These are phyloP conservation scores for Dryadomyces sulphureus DNA, from an alignment of 2,329 filamentous ascomycete genomes.

Conservation along the genomic window DNA sequence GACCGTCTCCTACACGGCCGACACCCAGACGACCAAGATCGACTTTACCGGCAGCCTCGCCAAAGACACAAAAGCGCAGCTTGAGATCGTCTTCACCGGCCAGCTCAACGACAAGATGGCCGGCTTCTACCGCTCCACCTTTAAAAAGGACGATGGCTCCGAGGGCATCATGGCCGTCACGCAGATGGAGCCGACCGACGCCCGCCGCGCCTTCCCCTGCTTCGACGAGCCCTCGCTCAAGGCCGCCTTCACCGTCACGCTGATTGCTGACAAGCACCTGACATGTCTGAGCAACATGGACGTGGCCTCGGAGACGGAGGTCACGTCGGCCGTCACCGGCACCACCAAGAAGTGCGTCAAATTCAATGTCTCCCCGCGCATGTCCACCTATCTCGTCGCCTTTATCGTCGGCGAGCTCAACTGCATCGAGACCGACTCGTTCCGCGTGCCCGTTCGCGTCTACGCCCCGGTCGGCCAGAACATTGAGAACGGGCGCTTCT, in stretches of 20 bases:
- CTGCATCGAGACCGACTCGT: slow-evolving; percentile 80
- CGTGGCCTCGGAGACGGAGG: slow-evolving; percentile 62
- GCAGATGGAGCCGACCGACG: slow-evolving; percentile 95
- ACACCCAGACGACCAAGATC: slow-evolving; percentile 69
- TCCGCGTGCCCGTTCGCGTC: slow-evolving; percentile 85
- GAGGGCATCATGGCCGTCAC: slow-evolving; percentile 76
- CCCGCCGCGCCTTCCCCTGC: slow-evolving; percentile 82
- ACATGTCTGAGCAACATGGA: slow-evolving; percentile 98
- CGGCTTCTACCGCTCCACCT: slow-evolving; percentile 81
- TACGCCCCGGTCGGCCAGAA: slow-evolving; percentile 83
- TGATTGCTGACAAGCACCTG: slow-evolving; percentile 78
- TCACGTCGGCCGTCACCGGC: slow-evolving; percentile 47
- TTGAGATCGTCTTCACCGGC: slow-evolving; percentile 65
- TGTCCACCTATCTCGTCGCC: slow-evolving; percentile 92
- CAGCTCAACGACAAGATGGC: slow-evolving; percentile 80
- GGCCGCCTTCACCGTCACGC: slow-evolving; percentile 78
- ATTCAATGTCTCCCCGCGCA: slow-evolving; percentile 82
- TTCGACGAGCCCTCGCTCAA: slow-evolving; percentile 94
- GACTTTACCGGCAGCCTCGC: slow-evolving; percentile 59
- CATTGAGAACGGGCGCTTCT: slow-evolving; percentile 83
- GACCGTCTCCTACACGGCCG: slow-evolving; percentile 57
- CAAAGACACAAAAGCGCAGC: slow-evolving; percentile 61
- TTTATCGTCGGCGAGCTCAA: slow-evolving; percentile 92
- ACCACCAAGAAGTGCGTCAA: slow-evolving; percentile 69
- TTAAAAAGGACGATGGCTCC: slow-evolving; percentile 67